phyloP scores from a whole-genome alignment of 2,329 filamentous ascomycete genomes.

The Dactylellina haptotyla region DNA sequence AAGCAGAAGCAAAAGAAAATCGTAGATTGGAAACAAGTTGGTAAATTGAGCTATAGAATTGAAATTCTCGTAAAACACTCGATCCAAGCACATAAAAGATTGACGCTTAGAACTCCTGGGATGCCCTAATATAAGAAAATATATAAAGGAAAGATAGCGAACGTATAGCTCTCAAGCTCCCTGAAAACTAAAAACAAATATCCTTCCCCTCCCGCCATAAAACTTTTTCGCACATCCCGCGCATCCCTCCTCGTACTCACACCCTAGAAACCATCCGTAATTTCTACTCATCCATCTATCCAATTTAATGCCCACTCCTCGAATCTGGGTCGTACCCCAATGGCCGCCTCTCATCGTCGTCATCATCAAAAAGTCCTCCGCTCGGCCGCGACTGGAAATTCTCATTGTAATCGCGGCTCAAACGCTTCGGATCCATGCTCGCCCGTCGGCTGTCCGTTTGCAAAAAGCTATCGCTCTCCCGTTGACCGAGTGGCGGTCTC shows the following conservation, averaged over 20 bases:
- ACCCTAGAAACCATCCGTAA: background rate
- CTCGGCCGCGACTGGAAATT: slow-evolving; percentile 47
- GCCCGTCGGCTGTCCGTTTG: background rate
- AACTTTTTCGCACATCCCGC: background rate
- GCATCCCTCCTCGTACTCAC: background rate
- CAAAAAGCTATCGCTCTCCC: slow-evolving; percentile 49
- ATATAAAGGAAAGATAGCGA: slow-evolving; percentile 16
- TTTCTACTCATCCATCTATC: background rate
- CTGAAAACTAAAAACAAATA: slow-evolving; percentile 2
- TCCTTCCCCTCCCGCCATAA: background rate
- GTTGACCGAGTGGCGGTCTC: slow-evolving; percentile 39
- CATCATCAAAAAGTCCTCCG: slow-evolving; percentile 42
- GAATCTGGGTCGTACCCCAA: slow-evolving; percentile 49
- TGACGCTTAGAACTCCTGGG: slow-evolving; percentile 46
- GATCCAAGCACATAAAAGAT: slow-evolving; percentile 34
- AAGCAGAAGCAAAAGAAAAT: background rate
- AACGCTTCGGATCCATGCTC: slow-evolving; percentile 31
- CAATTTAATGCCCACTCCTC: slow-evolving; percentile 44
- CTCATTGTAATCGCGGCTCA: slow-evolving; percentile 48
- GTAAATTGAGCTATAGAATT: background rate
- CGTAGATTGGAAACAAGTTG: background rate
- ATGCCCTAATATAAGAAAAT: slow-evolving; percentile 34
- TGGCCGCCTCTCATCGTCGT: slow-evolving; percentile 43
- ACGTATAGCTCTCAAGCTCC: slow-evolving; percentile 3
- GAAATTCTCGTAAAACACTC: background rate